These are phyloP conservation scores for Fusarium compactum DNA, from an alignment of 2,329 filamentous ascomycete genomes.

Conservation along the genomic window DNA sequence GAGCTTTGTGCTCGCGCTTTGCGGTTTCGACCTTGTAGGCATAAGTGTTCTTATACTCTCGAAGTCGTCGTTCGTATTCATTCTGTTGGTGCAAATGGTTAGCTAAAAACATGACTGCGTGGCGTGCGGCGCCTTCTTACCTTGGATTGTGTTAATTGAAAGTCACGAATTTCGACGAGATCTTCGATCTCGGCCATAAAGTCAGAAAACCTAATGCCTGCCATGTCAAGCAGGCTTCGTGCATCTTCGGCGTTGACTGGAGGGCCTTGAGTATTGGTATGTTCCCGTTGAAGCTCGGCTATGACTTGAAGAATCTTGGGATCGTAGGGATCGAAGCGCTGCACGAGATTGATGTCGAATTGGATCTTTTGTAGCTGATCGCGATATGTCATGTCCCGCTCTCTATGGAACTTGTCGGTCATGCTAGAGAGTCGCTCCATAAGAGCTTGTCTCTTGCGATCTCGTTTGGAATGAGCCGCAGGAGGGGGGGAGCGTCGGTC, in stretches of 20 bases:
- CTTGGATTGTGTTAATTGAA: conserved; percentile 82
- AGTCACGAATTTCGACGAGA: conserved; percentile 87
- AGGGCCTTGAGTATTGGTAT: conserved; percentile 60
- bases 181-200: conserved; percentile 91
- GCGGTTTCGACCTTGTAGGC: conserved; percentile 73
- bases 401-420: conserved; percentile 80
- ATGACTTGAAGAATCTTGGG: conserved; percentile 79
- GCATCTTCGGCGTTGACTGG: conserved; percentile 57
- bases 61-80: conserved; percentile 72
- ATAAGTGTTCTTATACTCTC: conserved; percentile 70
- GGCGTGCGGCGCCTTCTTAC: conserved; percentile 63
- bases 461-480: conserved; percentile 79
- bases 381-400: conserved; percentile 86
- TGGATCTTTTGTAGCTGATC: conserved; percentile 93
- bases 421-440: conserved; percentile 82
- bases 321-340: conserved; percentile 84
- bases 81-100: conserved; percentile 57
- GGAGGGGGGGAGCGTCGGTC: conserved; percentile 56
- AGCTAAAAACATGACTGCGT: conserved; percentile 22
- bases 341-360: conserved; percentile 86
- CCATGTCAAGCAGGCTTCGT: conserved; percentile 75
- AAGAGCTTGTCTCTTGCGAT: conserved; percentile 87
- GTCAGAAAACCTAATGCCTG: conserved; percentile 85
- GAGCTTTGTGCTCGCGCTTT: conserved; percentile 69
- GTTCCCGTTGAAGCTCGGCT: conserved; percentile 69